Evolutionary conservation across 768 basidiomycete genomes (phyloP).

Genomic region (Dictyophora rubrovolvata): DNA sequence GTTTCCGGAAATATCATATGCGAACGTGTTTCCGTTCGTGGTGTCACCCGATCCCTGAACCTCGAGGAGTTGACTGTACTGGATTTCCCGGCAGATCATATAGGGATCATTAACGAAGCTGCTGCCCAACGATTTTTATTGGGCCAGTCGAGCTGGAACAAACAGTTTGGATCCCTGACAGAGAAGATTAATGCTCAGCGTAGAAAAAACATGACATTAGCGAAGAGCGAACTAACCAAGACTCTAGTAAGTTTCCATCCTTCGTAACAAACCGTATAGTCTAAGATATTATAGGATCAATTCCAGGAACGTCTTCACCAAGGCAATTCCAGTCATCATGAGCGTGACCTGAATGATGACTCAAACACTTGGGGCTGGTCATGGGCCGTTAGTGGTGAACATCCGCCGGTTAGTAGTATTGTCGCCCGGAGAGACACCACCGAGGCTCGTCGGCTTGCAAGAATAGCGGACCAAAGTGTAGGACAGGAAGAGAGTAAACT

Average conservation of each 20-base stretch:
- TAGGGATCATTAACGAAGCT: slow-evolving; percentile 70
- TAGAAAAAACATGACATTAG: slow-evolving; percentile 50
- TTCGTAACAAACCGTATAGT: neutral
- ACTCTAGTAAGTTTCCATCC: slow-evolving; percentile 28
- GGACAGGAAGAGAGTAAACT: slow-evolving; percentile 46
- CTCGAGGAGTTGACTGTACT: slow-evolving; percentile 61
- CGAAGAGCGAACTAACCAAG: slow-evolving; percentile 49
- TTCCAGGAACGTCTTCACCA: slow-evolving; percentile 31
- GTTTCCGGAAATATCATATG: slow-evolving; percentile 63
- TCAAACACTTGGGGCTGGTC: slow-evolving; percentile 64
- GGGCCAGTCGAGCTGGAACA: slow-evolving; percentile 48
- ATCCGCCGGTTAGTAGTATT: slow-evolving; percentile 86
- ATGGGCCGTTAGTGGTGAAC: slow-evolving; percentile 78
- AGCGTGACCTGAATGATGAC: slow-evolving; percentile 15
- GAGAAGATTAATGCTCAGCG: slow-evolving; percentile 57
- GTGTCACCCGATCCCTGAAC: slow-evolving; percentile 77
- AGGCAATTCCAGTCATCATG: slow-evolving; percentile 18
- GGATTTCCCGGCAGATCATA: slow-evolving; percentile 47
- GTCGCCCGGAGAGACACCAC: slow-evolving; percentile 80
- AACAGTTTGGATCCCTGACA: slow-evolving; percentile 50
- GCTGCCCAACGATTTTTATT: slow-evolving; percentile 69
- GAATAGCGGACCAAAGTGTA: slow-evolving; percentile 59
- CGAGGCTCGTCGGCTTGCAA: slow-evolving; percentile 65
- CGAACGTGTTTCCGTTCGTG: slow-evolving; percentile 77
- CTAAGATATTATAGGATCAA: slow-evolving; percentile 14